Evolutionary conservation across 2,329 filamentous ascomycete genomes (phyloP).

Genomic region (Didymella sp.): DNA sequence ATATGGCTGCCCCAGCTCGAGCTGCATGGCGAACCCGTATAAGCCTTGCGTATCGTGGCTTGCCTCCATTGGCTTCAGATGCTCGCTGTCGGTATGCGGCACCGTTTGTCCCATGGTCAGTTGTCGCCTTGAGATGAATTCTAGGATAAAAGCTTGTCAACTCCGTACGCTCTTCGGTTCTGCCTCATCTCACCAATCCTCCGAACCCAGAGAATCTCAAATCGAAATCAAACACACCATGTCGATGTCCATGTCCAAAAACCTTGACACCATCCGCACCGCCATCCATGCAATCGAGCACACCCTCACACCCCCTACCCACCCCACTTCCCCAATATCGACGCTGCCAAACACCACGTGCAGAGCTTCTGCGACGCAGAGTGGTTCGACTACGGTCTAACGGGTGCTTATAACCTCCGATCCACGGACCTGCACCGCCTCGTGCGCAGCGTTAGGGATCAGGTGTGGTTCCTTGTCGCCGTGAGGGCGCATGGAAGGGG

Average conservation of each 20-base stretch:
- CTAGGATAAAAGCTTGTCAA: not conserved
- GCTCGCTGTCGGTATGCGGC: not conserved
- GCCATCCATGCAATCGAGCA: constrained; percentile 1
- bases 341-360: constrained; percentile 16
- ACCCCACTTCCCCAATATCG: constrained; percentile 7
- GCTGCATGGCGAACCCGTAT: not conserved
- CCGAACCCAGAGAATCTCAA: too few species aligned
- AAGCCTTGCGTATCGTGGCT: not conserved
- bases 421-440: not conserved
- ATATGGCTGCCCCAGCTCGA: not conserved
- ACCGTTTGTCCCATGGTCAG: constrained; percentile 6
- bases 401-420: not conserved
- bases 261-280: not conserved
- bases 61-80: not conserved
- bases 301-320: constrained; percentile 9
- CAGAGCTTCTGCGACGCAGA: not conserved
- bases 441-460: constrained; percentile 8
- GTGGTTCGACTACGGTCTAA: not conserved
- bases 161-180: too few species aligned
- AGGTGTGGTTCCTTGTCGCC: constrained; percentile 16
- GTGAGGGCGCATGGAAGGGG: constrained; percentile 11
- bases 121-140: too few species aligned
- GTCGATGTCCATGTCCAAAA: not conserved
- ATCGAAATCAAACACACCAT: not conserved
- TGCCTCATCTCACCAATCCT: too few species aligned